Evolutionary conservation across 2,329 filamentous ascomycete species (phyloP), one percentile per base, ranked within the genome.

Genomic region (Tothia fuscella): DNA sequence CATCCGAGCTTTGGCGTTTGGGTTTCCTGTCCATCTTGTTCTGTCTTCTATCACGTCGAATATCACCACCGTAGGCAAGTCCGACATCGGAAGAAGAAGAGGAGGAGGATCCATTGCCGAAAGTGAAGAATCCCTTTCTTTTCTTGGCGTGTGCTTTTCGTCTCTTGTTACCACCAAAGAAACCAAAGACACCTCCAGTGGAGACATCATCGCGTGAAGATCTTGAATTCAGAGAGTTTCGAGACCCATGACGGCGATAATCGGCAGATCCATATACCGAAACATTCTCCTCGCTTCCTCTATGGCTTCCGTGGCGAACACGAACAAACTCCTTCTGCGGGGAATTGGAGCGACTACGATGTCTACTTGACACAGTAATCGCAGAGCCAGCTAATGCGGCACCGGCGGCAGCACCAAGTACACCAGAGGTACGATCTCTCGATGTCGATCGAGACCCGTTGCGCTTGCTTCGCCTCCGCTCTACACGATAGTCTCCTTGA

Each of bases 141-240:
- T 59, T 61, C 48, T 51, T 53, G 17, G 51, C 48, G 25, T 55
- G 53, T 5, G 48, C 41, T 30, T 44, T 56, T 58, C 9, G 43
- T 45, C 4, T 50, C 52, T 32, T 54, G 46, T 43, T 58, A 57
- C 4, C 53, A 12, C 56, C 51, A 26, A 55, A 51, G 53, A 84
- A 57, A 43, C 63, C 62, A 32, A 86, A 62, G 41, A 76, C 67
- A 29, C 77, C 73, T 46, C 71, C 67, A 13, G 20, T 54, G 19
- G 36, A 16, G 7, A 38, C 20, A 40, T 40, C 36, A 24, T 38
- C 42, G 6, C 29, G 16, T 9, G 42, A 44, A 6, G 29, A 35
- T n/a, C 29, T 40, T 26, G 41, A 44, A 13, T 28, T 28, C 5
- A 38, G 21, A 6, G 42, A 44, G 7, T 26, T 20, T 14, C 34